Evolutionary conservation across 768 basidiomycete genomes (phyloP), one percentile per base, ranked within the genome.

Genomic region (Russula dissimulans): DNA sequence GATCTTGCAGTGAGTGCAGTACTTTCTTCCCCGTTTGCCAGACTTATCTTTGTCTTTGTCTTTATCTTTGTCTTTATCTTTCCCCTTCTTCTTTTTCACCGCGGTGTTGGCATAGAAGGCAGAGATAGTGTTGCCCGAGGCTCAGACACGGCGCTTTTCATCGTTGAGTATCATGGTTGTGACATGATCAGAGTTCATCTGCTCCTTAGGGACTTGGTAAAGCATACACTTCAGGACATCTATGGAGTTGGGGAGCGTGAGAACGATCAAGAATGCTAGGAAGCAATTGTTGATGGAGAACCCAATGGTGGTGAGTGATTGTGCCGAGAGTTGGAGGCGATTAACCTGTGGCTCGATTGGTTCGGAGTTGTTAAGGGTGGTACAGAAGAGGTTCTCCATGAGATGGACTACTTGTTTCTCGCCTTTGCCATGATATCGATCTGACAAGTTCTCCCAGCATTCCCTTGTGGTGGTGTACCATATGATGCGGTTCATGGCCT

Each of bases 281-380:
- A 70, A 56, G 4, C 63, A 61, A 39, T 70, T 67, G 1, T 66
- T 54, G 12, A 69, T 60, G 5, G 56, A 6, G 18, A 62, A 54
- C 11, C 66, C 62, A 36, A 70, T 64, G 3, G 61, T 46, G 1
- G 44, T 17, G 53, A 68, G 60, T 26, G 65, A 56, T 41, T 47
- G 59, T 2, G 54, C 58, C 43, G 65, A 66, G 43, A 61, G 57
- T 7, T 45, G 54, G 60, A 70, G 62, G 5, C 57, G 17, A 54
- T 70, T 68, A 10, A 70, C 53, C 48, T 70, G 69, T 5, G 56
- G 58, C 36, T 65, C 65, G 44, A 70, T 58, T 0, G 62, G 39
- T 6, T 47, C 26, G 3, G 64, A 56, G 31, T 71, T 60, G 14
- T 63, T 65, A 17, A 69, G 63, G 1, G 61, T 71, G 29, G 59